Evolutionary conservation across 768 basidiomycete species (phyloP).

Genomic region (Xerocomus brunneocitrinus): DNA sequence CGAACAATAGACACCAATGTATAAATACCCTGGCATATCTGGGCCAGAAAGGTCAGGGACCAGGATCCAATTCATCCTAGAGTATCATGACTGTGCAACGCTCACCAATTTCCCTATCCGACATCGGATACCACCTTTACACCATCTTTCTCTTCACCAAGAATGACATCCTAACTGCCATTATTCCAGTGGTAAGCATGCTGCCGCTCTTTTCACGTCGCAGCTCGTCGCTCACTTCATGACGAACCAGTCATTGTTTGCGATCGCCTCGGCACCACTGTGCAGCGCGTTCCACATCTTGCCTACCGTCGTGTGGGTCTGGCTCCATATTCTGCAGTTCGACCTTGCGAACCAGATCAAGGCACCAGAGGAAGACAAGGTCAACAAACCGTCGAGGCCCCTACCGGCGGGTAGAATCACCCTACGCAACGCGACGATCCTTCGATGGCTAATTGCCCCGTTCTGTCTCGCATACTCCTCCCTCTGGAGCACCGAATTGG

Average conservation of each 20-base stretch:
- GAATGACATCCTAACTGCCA: slow-evolving; percentile 43
- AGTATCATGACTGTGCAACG: slow-evolving; percentile 19
- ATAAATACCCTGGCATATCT: neutral
- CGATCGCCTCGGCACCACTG: slow-evolving; percentile 32
- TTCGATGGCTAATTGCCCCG: slow-evolving; percentile 35
- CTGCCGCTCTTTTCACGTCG: neutral
- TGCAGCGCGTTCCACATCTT: slow-evolving; percentile 12
- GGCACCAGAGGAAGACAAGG: slow-evolving; percentile 38
- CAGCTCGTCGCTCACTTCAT: neutral
- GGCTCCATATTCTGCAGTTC: slow-evolving; percentile 42
- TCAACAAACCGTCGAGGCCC: slow-evolving; percentile 44
- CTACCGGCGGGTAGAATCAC: slow-evolving; percentile 42
- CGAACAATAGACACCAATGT: neutral
- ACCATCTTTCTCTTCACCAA: slow-evolving; percentile 40
- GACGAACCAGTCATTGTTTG: slow-evolving; percentile 29
- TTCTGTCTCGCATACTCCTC: slow-evolving; percentile 35
- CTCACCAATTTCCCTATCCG: neutral
- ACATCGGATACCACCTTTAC: slow-evolving; percentile 23
- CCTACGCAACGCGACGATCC: slow-evolving; percentile 28
- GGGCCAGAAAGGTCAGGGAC: neutral
- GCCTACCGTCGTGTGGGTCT: slow-evolving; percentile 39
- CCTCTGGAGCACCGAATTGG: slow-evolving; percentile 28
- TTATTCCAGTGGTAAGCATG: slow-evolving; percentile 43
- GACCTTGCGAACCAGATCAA: slow-evolving; percentile 43
- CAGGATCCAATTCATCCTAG: neutral